A percentile compares a stretch with the other conserved stretches of the same genome.
These are phyloP conservation scores for Hylodesmum podocarpum DNA, from an alignment of 306 rosid genomes.

Conservation along the genomic window DNA sequence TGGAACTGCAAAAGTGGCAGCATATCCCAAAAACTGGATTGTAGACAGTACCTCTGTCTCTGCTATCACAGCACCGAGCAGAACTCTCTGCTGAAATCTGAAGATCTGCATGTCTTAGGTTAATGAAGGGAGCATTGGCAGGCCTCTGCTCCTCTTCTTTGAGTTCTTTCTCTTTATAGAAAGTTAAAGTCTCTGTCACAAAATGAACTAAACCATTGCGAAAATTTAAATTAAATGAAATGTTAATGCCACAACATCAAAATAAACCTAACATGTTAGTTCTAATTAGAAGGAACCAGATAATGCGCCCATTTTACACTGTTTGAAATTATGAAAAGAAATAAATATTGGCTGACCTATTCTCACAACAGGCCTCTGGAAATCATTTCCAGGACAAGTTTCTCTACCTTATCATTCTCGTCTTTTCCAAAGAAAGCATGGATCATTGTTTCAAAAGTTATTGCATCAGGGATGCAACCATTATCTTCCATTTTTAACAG, in stretches of 20 bases:
- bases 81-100: constrained; percentile 43
- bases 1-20: constrained; percentile 79
- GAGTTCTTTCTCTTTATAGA: background rate
- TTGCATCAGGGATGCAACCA: no score
- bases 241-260: no score
- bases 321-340: no score
- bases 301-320: no score
- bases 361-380: background rate
- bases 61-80: constrained; percentile 56
- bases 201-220: background rate
- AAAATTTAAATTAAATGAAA: no score
- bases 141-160: constrained; percentile 49
- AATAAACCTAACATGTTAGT: no score
- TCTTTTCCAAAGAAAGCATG: no score
- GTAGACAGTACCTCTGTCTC: constrained; percentile 64
- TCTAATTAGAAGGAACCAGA: no score
- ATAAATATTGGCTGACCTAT: no score
- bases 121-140: constrained; percentile 55
- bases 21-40: constrained; percentile 58
- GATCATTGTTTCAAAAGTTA: no score
- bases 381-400: background rate
- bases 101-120: constrained; percentile 21
- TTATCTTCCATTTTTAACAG: background rate
- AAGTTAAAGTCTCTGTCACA: constrained; percentile 7
- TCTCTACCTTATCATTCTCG: background rate